Conservation (phyloP, 2,329 filamentous ascomycete genomes). For the Byssoonygena ceratinophila region DNA sequence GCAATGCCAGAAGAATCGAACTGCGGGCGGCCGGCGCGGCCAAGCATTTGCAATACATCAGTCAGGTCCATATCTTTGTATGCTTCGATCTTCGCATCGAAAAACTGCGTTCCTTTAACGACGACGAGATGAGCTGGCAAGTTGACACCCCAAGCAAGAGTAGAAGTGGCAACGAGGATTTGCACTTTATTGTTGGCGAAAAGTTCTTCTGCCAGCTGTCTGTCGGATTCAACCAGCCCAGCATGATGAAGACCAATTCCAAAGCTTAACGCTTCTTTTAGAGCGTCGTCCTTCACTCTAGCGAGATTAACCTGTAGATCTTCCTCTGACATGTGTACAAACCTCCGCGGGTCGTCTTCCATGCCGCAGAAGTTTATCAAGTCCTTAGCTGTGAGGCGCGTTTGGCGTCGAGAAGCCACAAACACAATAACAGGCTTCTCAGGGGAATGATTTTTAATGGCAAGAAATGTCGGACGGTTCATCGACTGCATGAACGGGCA, state of each 20-base stretch:
- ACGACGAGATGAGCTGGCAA: slow-evolving; percentile 92
- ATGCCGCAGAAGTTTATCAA: slow-evolving; percentile 96
- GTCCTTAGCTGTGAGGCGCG: slow-evolving; percentile 86
- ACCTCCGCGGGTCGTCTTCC: slow-evolving; percentile 92
- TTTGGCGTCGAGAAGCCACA: slow-evolving; percentile 89
- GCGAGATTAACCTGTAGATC: slow-evolving; percentile 80
- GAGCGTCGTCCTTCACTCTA: slow-evolving; percentile 81
- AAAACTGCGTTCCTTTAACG: slow-evolving; percentile 96
- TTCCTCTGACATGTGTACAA: slow-evolving; percentile 88
- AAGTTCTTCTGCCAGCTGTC: slow-evolving; percentile 82
- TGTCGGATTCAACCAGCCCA: slow-evolving; percentile 87
- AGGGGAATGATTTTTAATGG: slow-evolving; percentile 92
- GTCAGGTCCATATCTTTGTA: slow-evolving; percentile 99
- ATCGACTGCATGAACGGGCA: slow-evolving; percentile 98
- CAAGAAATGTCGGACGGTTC: slow-evolving; percentile 93
- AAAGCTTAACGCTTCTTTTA: slow-evolving; percentile 91
- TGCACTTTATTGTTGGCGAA: slow-evolving; percentile 98
- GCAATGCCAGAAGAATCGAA: slow-evolving; percentile 95
- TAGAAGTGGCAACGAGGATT: slow-evolving; percentile 89
- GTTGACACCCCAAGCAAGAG: slow-evolving; percentile 96
- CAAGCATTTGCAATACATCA: slow-evolving; percentile 95
- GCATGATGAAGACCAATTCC: slow-evolving; percentile 96
- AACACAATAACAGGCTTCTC: slow-evolving; percentile 98
- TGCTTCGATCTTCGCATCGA: slow-evolving; percentile 92
- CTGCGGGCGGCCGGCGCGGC: slow-evolving; percentile 86